Evolutionary conservation across 2,329 filamentous ascomycete species (phyloP), one percentile per base, ranked within the genome.

Genomic region (Claviceps arundinis): DNA sequence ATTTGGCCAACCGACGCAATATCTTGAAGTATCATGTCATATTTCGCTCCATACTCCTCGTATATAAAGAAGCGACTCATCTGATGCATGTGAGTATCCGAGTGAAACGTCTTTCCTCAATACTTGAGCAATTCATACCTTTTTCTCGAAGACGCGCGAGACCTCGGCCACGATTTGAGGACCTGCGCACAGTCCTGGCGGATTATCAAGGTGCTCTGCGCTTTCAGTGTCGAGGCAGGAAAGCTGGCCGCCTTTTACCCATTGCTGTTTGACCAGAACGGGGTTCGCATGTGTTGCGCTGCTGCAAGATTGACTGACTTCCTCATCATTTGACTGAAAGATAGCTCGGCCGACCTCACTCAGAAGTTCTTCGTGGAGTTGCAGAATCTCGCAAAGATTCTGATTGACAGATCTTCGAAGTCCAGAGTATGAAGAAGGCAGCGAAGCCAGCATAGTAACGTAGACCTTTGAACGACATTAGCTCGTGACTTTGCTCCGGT

Each of bases 31-130:
- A 96, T 86, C 58, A 89, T 75, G 58, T 94, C 88, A 66, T 93
- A 95, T 63, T 91, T 91, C 50, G 86, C 85, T 38, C 87, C 87
- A 64, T 95, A 98, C 60, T 95, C 87, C 68, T 95, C 87, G 64
- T 98, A 98, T 48, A 85, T 75, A 62, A 87, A 85, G 68, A 97
- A 93, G 0, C 82, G 81, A 54, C 80, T 78, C 70, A 94, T 84
- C 87, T 14, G 42, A 24, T 50, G n/a, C n/a, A 19, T 50, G n/a
- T 58, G 7, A 55, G 50, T 30, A 44, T 26, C 19, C 9, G 16
- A 19, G 41, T n/a, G 4, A 22, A 41, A 30, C n/a, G 13, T 8
- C 3, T 48, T 5, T 19, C 13, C 37, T 22, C 13, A 24, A 48
- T 7, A 30, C n/a, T 48, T 11, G 22, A 24, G 43, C 42, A 43